These are phyloP conservation scores for Phlebiopsis gigantea DNA, from an alignment of 768 basidiomycete genomes.

Conservation along the genomic window DNA sequence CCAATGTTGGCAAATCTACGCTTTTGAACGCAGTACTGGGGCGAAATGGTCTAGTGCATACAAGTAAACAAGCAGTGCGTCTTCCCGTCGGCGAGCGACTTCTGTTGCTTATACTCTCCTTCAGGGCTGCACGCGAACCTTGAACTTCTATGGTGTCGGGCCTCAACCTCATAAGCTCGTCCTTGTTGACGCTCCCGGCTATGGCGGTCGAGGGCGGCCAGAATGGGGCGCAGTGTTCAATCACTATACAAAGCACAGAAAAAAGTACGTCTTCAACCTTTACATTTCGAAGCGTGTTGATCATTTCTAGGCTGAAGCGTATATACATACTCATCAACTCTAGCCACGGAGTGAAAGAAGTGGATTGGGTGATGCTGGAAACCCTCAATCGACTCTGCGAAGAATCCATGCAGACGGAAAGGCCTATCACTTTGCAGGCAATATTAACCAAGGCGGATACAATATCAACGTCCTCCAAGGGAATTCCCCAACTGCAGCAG, in stretches of 20 bases:
- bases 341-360: constrained; percentile 52
- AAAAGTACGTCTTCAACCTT: constrained; percentile 42
- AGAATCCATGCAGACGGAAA: constrained; percentile 27
- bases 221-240: constrained; percentile 76
- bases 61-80: constrained; percentile 69
- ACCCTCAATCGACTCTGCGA: constrained; percentile 37
- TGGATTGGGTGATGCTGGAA: constrained; percentile 58
- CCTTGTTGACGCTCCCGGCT: constrained; percentile 79
- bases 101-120: background rate
- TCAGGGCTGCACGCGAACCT: constrained; percentile 65
- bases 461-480: constrained; percentile 24
- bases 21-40: constrained; percentile 66
- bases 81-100: background rate
- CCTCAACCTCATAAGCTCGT: constrained; percentile 46
- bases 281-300: background rate
- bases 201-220: constrained; percentile 64
- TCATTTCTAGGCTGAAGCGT: constrained; percentile 49
- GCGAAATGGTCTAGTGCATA: constrained; percentile 48
- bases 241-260: constrained; percentile 53
- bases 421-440: constrained; percentile 55
- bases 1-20: constrained; percentile 75
- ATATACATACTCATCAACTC: constrained; percentile 70
- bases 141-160: constrained; percentile 74
- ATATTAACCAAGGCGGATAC: constrained; percentile 69
- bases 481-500: constrained; percentile 38